Evolutionary conservation across 2,329 filamentous ascomycete species (phyloP), one percentile per base, ranked within the genome.

Genomic region (Ophiostoma australiae): DNA sequence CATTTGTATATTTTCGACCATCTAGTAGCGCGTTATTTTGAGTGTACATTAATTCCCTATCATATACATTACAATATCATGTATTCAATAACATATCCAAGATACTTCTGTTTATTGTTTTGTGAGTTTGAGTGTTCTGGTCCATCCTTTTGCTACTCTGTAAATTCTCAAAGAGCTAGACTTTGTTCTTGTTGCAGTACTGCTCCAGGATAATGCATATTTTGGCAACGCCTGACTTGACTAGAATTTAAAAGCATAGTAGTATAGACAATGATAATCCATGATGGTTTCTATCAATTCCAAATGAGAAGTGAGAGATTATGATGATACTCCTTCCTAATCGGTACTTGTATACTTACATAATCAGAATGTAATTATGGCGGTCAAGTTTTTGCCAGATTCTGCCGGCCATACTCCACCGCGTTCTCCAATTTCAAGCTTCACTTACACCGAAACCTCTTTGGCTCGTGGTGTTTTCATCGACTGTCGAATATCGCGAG

Each of bases 331-430:
- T 48, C 44, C 52, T 58, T 58, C 23, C 23, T 13, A 27, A 31
- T 58, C 23, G 52, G n/a, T 58, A 27, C 52, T 58, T 58, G 3
- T 5, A 58, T 27, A 7, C 17, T 27, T 27, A 58, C 23, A 58
- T 58, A 58, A 58, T 58, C 23, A 23, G 2, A 8, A 8, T 5
- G 20, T 20, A 13, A 58, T 27, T 31, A 31, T 27, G 61, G 61
- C 61, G 61, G 61, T 65, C 61, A 65, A 65, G 31, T 39, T 65
- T 63, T 65, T 65, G 33, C 33, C 17, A 58, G n/a, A 69, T 71
- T 69, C 55, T 71, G 70, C 70, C 70, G 55, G 63, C 66, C 37
- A 65, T 52, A 63, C 41, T 31, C 58, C 58, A 63, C 52, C n/a
- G 27, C n/a, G 23, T 61, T 61, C 58, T 33, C 23, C 52, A 58